Base-by-base conservation (phyloP, 2,329 filamentous ascomycete species). In the Epichloe uncinata region DNA sequence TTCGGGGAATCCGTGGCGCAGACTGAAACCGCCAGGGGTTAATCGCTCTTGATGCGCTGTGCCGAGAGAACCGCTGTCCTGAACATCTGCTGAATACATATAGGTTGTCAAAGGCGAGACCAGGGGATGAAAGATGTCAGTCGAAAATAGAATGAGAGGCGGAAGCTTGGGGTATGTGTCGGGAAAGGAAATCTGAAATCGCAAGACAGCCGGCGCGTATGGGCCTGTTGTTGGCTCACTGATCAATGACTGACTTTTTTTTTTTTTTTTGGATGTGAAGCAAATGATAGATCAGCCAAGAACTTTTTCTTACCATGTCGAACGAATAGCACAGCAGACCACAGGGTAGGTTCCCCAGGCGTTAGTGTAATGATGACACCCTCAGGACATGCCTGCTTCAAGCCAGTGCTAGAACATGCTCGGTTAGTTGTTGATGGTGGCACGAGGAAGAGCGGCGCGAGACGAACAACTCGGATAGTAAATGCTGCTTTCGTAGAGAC, bases 31-130 rank as follows among this genome's bases (percentile, higher is more conserved):
- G 2, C 91, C 93, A 0, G 91, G 90, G 89, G 89, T 86, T 48
- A 96, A 70, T 13, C 86, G 75, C 62, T 94, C 87, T 35, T 87
- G 82, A 58, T 95, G 88, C 2, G 82, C 84, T 8, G 88, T 87
- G 63, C 86, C 91, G 54, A 90, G 84, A 0, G 87, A 87, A 45
- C 86, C 87, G 50, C 78, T 77, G 53, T 82, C 82, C 53, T 85
- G 79, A 36, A 85, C 80, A 51, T 85, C 83, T 54, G 87, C 89
- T 41, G 87, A 85, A 70, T 95, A 94, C 62, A 87, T 93, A 68
- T 95, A 94, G 3, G 88, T 95, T n/a, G 89, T 95, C 54, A 94
- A 75, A 37, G 93, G 90, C 7, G 90, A 89, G 57, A 97, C 83
- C 41, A 98, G 75, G 16, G 91, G 91, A 64, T 98, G 91, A 66